phyloP scores from a whole-genome alignment of 495 filamentous ascomycete species.

The Neurospora sp. region DNA sequence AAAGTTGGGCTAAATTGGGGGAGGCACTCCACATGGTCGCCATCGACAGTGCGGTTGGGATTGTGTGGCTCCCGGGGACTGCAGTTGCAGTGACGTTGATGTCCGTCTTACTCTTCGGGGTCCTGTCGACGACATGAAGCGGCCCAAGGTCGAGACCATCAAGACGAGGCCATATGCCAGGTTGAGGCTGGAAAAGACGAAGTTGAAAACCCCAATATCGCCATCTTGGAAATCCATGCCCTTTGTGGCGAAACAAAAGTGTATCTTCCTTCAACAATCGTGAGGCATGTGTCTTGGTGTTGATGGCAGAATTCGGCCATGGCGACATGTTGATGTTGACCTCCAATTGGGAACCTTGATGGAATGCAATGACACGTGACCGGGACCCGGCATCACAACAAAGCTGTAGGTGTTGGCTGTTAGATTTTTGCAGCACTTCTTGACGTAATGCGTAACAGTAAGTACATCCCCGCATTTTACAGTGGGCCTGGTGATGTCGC shows the following conservation, averaged over 20 bases:
- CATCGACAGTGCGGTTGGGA: background rate
- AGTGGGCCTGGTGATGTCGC: conserved; percentile 19
- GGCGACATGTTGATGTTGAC: background rate
- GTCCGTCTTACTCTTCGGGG: background rate
- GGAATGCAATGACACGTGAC: background rate
- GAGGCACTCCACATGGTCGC: background rate
- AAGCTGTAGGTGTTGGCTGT: background rate
- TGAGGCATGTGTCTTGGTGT: background rate
- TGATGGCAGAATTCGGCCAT: background rate
- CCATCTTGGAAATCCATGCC: background rate
- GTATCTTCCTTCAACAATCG: background rate
- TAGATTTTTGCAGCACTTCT: background rate
- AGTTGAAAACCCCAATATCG: background rate
- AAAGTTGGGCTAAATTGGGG: background rate
- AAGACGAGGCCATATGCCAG: background rate
- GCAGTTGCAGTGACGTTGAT: background rate
- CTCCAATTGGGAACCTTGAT: background rate
- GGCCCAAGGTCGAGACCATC: background rate
- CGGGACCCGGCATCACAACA: background rate
- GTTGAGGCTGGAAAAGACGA: background rate
- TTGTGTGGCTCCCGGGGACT: background rate
- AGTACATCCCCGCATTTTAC: background rate
- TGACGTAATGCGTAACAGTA: background rate
- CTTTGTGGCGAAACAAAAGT: background rate
- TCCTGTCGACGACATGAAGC: background rate